Evolutionary conservation across 2,329 filamentous ascomycete genomes (phyloP).

Genomic region (Trichoderma koningii): DNA sequence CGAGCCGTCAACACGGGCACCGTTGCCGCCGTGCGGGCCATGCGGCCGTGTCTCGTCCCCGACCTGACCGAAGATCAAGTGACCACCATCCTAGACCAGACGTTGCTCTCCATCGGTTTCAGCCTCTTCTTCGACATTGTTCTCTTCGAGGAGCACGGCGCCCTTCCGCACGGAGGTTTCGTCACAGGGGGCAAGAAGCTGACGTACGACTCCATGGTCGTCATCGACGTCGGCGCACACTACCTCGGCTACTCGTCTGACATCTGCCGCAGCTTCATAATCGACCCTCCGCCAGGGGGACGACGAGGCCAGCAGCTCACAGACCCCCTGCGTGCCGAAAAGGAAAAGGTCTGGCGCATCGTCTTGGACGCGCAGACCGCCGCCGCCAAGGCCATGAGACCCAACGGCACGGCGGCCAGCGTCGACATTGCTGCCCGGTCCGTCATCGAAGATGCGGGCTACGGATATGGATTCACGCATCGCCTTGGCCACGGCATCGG

Average conservation of each 20-base stretch:
- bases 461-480: constrained; percentile 54
- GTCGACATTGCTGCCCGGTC: constrained; percentile 62
- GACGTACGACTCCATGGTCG: constrained; percentile 32
- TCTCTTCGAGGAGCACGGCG: constrained; percentile 59
- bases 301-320: background rate
- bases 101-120: constrained; percentile 56
- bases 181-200: constrained; percentile 41
- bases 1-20: constrained; percentile 66
- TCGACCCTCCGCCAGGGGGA: constrained; percentile 37
- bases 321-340: constrained; percentile 46
- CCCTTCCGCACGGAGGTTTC: constrained; percentile 56
- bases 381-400: constrained; percentile 52
- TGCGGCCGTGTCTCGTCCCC: constrained; percentile 56
- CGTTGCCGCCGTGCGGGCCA: constrained; percentile 60
- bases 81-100: constrained; percentile 55
- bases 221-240: constrained; percentile 65
- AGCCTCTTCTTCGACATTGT: constrained; percentile 62
- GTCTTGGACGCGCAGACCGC: constrained; percentile 64
- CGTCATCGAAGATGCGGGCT: constrained; percentile 58
- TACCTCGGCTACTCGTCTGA: constrained; percentile 65
- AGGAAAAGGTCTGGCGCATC: constrained; percentile 60
- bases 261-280: constrained; percentile 64
- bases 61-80: constrained; percentile 62
- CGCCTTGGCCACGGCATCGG: constrained; percentile 65
- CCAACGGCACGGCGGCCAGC: constrained; percentile 57